Evolutionary conservation across 441 rosid species (phyloP).

Genomic region (Brassica balearica): DNA sequence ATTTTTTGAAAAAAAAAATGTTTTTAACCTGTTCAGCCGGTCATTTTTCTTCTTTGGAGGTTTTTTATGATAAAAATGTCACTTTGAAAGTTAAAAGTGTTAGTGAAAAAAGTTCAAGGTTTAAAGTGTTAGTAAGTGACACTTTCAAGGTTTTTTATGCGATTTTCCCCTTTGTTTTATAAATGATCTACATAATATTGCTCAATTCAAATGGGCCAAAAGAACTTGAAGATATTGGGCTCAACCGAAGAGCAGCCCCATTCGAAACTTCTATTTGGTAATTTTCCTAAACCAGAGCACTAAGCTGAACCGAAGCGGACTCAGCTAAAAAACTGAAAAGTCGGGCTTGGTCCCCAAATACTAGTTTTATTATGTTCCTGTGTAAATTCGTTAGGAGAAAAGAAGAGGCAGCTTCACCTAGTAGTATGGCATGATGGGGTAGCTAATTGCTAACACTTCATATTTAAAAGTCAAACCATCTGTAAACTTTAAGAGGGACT

Average conservation of each 20-base stretch:
- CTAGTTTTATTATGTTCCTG: not conserved
- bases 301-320: not conserved
- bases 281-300: not conserved
- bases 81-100: no score
- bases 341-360: not conserved
- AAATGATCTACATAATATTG: not conserved
- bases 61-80: no score
- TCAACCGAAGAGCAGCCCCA: not conserved
- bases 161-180: no score
- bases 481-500: not conserved
- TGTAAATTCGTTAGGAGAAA: not conserved
- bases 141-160: no score
- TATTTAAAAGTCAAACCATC: not conserved
- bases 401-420: not conserved
- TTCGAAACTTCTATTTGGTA: not conserved
- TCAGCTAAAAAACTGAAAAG: not conserved
- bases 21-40: no score
- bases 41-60: no score
- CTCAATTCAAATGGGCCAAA: not conserved
- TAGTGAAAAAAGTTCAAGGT: no score
- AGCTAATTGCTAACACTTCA: not conserved
- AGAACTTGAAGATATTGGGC: not conserved
- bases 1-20: no score
- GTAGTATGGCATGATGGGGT: not conserved
- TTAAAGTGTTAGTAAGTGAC: no score